phyloP scores from a whole-genome alignment of 2,329 filamentous ascomycete genomes.

The Aplosporella prunicola region DNA sequence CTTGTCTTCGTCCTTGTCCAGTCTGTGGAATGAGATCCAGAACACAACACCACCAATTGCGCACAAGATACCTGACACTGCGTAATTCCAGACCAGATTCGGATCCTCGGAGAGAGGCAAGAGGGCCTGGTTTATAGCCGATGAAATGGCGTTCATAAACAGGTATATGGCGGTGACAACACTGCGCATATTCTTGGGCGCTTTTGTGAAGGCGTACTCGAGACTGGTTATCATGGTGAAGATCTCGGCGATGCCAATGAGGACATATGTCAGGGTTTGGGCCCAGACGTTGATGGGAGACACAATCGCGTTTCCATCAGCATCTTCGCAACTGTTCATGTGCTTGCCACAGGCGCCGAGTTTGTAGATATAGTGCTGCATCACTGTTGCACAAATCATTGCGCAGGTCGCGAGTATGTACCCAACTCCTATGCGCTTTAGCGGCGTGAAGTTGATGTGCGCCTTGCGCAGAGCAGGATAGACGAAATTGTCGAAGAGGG shows the following conservation, averaged over 20 bases:
- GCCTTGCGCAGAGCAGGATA: conserved; percentile 41
- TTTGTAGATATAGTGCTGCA: conserved; percentile 55
- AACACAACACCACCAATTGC: conserved; percentile 54
- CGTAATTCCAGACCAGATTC: conserved; percentile 64
- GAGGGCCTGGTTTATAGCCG: conserved; percentile 62
- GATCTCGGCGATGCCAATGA: conserved; percentile 50
- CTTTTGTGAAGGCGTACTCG: conserved; percentile 70
- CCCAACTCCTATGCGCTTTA: conserved; percentile 44
- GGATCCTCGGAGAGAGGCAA: conserved; percentile 54
- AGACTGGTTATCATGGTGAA: conserved; percentile 53
- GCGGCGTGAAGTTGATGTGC: conserved; percentile 42
- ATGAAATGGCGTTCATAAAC: conserved; percentile 60
- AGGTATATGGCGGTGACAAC: conserved; percentile 61
- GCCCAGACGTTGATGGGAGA: conserved; percentile 57
- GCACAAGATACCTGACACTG: conserved; percentile 51
- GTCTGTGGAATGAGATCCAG: conserved; percentile 57
- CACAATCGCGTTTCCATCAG: conserved; percentile 23
- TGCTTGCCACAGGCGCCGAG: conserved; percentile 50
- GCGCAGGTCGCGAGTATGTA: conserved; percentile 39
- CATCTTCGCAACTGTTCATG: conserved; percentile 43
- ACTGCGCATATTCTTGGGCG: conserved; percentile 70
- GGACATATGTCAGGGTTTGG: conserved; percentile 40
- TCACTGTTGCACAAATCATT: conserved; percentile 43
- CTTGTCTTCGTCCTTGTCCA: conserved; percentile 59
- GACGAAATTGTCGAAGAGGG: conserved; percentile 43